Base-by-base conservation (phyloP, 2,329 filamentous ascomycete genomes). In the Penicillium thymicola region DNA sequence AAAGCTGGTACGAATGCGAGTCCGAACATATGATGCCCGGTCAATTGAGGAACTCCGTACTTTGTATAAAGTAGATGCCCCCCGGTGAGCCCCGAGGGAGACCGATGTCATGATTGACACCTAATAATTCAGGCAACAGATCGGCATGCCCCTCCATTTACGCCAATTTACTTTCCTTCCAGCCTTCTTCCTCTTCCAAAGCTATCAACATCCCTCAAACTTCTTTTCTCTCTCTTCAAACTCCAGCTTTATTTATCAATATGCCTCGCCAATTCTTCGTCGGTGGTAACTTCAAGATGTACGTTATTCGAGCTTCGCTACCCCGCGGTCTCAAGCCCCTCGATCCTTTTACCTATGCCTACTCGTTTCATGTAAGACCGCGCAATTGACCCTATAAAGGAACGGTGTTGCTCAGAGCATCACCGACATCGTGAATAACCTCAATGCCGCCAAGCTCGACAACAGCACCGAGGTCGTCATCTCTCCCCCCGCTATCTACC, bases 211-310 rank as follows among this genome's bases (percentile, higher is more conserved):
- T 52, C 46, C 43, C 38, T 54, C 45, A 51, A 48, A 41, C 54
- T 52, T 53, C 50, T 48, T 44, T 16, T 60, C 52, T 55, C 27
- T 43, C 46, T 38, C 40, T 52, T 58, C 55, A 30, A 25, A 25
- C 41, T 34, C 32, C 36, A 30, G 28, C 30, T 58, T 44, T 44
- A 50, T 55, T 42, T 51, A 74, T 79, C 84, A 90, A 73, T 72
- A 96, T 96, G 92, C 84, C 88, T 85, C 92, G 92, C 83, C 89
- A 92, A 83, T 96, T 96, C 84, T 96, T 96, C 78, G 90, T 96
- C 78, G 92, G 92, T 78, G 92, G 92, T 75, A 99, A 99, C 88
- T 97, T 97, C 83, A 97, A 99, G 85, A 97, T 97, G 92, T 96
- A 81, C 75, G 84, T 76, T 37, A 44, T 57, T 60, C 59, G 42